These are phyloP conservation scores for Stephania japonica DNA, from an alignment of 164 flowering plant genomes.

Conservation along the genomic window DNA sequence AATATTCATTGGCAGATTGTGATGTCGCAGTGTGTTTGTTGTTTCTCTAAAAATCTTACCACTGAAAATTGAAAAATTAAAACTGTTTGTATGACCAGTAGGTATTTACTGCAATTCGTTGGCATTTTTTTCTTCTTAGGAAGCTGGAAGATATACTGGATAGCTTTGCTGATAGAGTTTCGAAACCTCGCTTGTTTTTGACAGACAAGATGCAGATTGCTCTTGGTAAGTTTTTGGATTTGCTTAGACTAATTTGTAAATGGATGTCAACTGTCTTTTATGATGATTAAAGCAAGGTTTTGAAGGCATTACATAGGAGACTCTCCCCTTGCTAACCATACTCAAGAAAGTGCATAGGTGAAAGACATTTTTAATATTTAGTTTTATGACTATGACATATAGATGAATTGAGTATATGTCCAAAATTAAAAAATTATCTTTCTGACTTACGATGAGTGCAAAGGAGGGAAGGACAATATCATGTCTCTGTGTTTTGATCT, in stretches of 20 bases:
- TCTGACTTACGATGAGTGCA: too few species aligned
- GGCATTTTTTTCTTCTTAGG: slow-evolving; percentile 33
- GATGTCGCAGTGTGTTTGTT: not conserved
- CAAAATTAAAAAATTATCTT: too few species aligned
- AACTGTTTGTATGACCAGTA: not conserved
- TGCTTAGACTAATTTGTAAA: not conserved
- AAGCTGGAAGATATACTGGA: slow-evolving; percentile 83
- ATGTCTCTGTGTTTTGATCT: too few species aligned
- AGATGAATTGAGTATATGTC: not conserved
- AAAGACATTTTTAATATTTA: too few species aligned
- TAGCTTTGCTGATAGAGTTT: slow-evolving; percentile 76
- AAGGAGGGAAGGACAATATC: too few species aligned
- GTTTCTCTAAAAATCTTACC: not conserved
- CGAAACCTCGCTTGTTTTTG: slow-evolving; percentile 78
- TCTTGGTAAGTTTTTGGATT: slow-evolving; percentile 50
- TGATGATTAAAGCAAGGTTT: not conserved
- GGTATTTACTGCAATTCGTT: not conserved
- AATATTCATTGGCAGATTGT: not conserved
- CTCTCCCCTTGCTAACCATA: not conserved
- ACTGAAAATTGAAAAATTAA: not conserved
- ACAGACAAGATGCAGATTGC: slow-evolving; percentile 97
- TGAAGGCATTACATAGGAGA: not conserved
- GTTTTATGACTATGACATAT: too few species aligned
- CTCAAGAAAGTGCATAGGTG: not conserved
- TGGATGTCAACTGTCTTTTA: not conserved